A percentile compares a stretch with the other conserved stretches of the same genome.
These are phyloP conservation scores for Kuraishia molischiana DNA, from an alignment of 805 yeast genomes.

Conservation along the genomic window DNA sequence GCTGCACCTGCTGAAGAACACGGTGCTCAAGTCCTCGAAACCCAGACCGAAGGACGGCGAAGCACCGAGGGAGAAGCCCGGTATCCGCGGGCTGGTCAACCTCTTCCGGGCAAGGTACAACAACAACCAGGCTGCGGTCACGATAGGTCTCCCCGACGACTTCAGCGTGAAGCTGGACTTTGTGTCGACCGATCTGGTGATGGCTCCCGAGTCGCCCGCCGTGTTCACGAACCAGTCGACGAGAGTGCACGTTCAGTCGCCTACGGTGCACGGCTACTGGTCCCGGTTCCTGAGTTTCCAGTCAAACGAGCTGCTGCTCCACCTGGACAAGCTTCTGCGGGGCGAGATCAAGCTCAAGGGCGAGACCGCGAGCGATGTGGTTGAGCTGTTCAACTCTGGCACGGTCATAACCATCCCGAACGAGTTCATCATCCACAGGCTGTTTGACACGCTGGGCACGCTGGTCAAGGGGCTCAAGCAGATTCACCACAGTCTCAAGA, in stretches of 20 bases:
- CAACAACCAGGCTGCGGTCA: slow-evolving; percentile 14
- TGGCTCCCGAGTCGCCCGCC: slow-evolving; percentile 10
- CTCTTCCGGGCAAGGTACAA: slow-evolving; percentile 2
- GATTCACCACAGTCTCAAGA: slow-evolving; percentile 36
- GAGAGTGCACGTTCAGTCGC: slow-evolving; percentile 44
- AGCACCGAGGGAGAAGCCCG: not conserved
- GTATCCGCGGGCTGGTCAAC: slow-evolving; percentile 1
- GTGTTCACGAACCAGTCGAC: slow-evolving; percentile 15
- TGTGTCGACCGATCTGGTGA: slow-evolving; percentile 13
- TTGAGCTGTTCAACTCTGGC: slow-evolving; percentile 20
- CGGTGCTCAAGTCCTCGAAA: slow-evolving; percentile 10
- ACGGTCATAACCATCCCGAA: slow-evolving; percentile 58
- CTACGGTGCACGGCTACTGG: slow-evolving; percentile 37
- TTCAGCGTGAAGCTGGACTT: slow-evolving; percentile 39
- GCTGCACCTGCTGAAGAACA: slow-evolving; percentile 32
- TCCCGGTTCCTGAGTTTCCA: slow-evolving; percentile 29
- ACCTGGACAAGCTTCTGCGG: slow-evolving; percentile 3
- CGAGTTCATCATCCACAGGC: slow-evolving; percentile 61
- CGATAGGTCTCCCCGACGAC: slow-evolving; percentile 33
- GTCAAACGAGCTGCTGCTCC: slow-evolving; percentile 1
- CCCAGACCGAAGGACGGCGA: not conserved
- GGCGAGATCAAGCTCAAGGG: slow-evolving; percentile 5
- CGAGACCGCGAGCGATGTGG: slow-evolving; percentile 7
- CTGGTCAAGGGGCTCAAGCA: slow-evolving; percentile 59
- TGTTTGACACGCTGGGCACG: slow-evolving; percentile 73